Conservation (phyloP, 805 yeast genomes). For the Lachancea waltii region DNA sequence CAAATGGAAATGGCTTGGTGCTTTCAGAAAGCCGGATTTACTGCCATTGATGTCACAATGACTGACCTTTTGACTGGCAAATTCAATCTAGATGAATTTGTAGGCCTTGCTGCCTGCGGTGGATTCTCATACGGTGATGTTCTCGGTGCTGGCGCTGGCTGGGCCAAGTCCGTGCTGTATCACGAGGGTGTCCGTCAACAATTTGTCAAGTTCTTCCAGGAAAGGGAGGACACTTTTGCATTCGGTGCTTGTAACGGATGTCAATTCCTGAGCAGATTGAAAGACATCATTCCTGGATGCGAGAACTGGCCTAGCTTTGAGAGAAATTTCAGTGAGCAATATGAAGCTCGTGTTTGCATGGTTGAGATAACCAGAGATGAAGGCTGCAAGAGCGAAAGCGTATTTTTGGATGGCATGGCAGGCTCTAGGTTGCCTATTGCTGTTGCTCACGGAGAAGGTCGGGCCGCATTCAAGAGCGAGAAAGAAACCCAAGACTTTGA, state of each 20-base stretch:
- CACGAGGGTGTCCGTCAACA: slow-evolving; percentile 69
- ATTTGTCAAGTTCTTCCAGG: slow-evolving; percentile 75
- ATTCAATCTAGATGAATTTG: slow-evolving; percentile 68
- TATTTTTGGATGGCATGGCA: slow-evolving; percentile 83
- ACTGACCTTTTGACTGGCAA: slow-evolving; percentile 75
- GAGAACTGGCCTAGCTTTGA: slow-evolving; percentile 95
- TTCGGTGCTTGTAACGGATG: slow-evolving; percentile 99
- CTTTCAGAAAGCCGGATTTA: slow-evolving; percentile 91
- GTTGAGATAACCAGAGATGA: slow-evolving; percentile 64
- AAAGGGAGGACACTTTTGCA: slow-evolving; percentile 87
- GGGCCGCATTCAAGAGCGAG: slow-evolving; percentile 59
- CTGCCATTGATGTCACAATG: slow-evolving; percentile 94
- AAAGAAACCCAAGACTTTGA: slow-evolving; percentile 45
- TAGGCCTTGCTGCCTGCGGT: slow-evolving; percentile 97
- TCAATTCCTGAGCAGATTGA: slow-evolving; percentile 85
- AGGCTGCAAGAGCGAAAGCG: slow-evolving; percentile 40
- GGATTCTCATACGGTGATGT: slow-evolving; percentile 99
- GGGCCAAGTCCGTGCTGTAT: slow-evolving; percentile 95
- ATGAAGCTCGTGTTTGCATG: slow-evolving; percentile 90
- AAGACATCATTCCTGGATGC: slow-evolving; percentile 73
- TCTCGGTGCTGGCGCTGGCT: slow-evolving; percentile 96
- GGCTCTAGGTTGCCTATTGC: slow-evolving; percentile 95
- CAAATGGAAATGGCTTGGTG: slow-evolving; percentile 98
- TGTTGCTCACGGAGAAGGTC: slow-evolving; percentile 98
- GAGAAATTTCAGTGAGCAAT: slow-evolving; percentile 86